Base-by-base conservation (phyloP, 202 grass and related monocot species). In the Sporobolus alterniflorus region DNA sequence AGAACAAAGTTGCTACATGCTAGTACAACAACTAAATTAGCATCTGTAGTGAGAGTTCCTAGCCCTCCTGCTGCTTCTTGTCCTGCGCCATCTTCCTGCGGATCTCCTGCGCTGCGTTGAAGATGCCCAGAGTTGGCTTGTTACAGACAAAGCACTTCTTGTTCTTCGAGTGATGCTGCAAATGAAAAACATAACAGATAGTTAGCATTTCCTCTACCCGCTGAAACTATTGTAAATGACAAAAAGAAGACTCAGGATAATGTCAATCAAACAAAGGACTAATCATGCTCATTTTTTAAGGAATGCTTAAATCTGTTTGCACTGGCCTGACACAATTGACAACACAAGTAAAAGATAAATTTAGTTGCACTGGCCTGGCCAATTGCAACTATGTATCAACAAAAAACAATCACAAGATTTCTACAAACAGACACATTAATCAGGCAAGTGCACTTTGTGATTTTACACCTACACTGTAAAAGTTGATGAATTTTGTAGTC, bases 71-170 rank as follows among this genome's bases (percentile, higher is more conserved):
- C 49, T 79, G 51, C 88, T 97, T 81, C 81, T 91, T 94, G 67
- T 90, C 85, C 56, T 86, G 68, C 2, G 79, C 89, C 79, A 90
- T 92, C 85, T 77, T 90, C 86, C 90, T 97, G 30, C 85, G 85
- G 59, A 97, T 92, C 73, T 97, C 91, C 65, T 88, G 87, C 1
- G 87, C 91, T 0, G 88, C 78, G 12, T 92, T 94, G 83, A 97
- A 97, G 31, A 94, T 92, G 51, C 87, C 94, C 5, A 86, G 76
- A 0, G 94, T 92, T n/a, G 91, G 84, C 48, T 94, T 88, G 67
- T 90, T 90, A 79, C 91, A 97, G 39, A 96, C 94, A 1, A 69
- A 89, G 42, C 90, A 96, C 73, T 91, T 96, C 69, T 96, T 96
- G 77, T 93, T 96, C 88, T 79, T 96, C 2, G 88, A 89, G 56